These are phyloP conservation scores for baker's yeast (Saccharomyces cerevisiae) DNA, from an alignment of 805 yeast species.

Conservation along the genomic window DNA sequence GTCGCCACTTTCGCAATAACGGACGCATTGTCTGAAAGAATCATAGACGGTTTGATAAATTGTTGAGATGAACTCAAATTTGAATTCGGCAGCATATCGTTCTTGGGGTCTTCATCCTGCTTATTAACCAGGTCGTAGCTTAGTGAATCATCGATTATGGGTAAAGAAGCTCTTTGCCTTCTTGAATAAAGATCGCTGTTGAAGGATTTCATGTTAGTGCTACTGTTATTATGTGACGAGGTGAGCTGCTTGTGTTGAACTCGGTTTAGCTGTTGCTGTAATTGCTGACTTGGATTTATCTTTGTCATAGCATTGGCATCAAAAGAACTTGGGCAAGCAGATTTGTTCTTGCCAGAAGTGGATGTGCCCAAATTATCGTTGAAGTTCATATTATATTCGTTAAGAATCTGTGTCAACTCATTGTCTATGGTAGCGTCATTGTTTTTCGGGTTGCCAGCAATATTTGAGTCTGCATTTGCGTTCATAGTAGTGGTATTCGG, in stretches of 20 bases:
- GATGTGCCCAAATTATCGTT: neutral
- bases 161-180: slow-evolving; percentile 23
- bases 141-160: slow-evolving; percentile 18
- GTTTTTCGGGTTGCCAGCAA: neutral
- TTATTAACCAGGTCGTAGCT: slow-evolving; percentile 17
- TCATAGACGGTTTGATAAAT: slow-evolving; percentile 17
- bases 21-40: slow-evolving; percentile 14
- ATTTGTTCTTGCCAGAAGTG: neutral
- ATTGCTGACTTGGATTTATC: neutral
- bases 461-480: slow-evolving; percentile 1
- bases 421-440: slow-evolving; percentile 13
- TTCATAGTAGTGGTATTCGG: neutral
- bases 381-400: slow-evolving; percentile 21
- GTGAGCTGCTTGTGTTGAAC: neutral
- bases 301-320: neutral
- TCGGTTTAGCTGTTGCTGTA: neutral
- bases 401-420: slow-evolving; percentile 18
- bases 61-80: slow-evolving; percentile 1
- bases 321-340: neutral
- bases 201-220: neutral
- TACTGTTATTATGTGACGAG: neutral
- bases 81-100: neutral
- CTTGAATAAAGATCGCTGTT: neutral
- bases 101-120: slow-evolving; percentile 9
- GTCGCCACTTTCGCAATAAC: slow-evolving; percentile 13